phyloP scores from a whole-genome alignment of 768 basidiomycete species.

The Mycena haematopus region DNA sequence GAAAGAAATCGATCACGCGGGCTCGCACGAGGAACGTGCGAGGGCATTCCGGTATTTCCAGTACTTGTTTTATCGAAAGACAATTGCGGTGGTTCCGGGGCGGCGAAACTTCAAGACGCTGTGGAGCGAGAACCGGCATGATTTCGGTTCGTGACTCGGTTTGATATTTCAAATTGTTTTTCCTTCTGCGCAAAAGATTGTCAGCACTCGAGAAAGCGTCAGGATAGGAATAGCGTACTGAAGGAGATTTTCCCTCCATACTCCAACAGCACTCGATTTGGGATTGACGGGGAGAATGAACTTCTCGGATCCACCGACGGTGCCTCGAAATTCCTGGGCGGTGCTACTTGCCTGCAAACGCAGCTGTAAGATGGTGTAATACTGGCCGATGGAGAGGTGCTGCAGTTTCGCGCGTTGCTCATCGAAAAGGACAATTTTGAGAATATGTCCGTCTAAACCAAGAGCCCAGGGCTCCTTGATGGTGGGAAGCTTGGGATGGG shows the following conservation, averaged over 20 bases:
- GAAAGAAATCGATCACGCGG: conserved; percentile 62
- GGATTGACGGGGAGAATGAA: conserved; percentile 53
- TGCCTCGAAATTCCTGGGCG: conserved; percentile 45
- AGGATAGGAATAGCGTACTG: conserved; percentile 39
- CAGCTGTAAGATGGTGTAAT: conserved; percentile 58
- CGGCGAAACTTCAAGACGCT: background rate
- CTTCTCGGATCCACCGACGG: conserved; percentile 52
- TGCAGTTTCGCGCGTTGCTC: conserved; percentile 50
- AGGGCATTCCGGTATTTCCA: conserved; percentile 39
- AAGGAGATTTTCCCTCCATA: conserved; percentile 46
- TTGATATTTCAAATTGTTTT: conserved; percentile 36
- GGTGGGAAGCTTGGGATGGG: conserved; percentile 48
- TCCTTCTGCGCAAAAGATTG: conserved; percentile 33
- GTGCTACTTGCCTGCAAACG: conserved; percentile 47
- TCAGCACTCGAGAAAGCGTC: background rate
- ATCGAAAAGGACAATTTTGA: conserved; percentile 60
- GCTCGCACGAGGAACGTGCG: conserved; percentile 52
- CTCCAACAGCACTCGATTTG: conserved; percentile 42
- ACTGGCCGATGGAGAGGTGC: conserved; percentile 46
- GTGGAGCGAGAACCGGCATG: background rate
- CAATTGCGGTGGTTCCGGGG: background rate
- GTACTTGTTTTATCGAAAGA: conserved; percentile 39
- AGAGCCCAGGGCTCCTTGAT: conserved; percentile 45
- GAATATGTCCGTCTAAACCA: conserved; percentile 56
- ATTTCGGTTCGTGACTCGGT: background rate